Evolutionary conservation across 768 basidiomycete species (phyloP).

Genomic region (Pleurotus cornucopiae): DNA sequence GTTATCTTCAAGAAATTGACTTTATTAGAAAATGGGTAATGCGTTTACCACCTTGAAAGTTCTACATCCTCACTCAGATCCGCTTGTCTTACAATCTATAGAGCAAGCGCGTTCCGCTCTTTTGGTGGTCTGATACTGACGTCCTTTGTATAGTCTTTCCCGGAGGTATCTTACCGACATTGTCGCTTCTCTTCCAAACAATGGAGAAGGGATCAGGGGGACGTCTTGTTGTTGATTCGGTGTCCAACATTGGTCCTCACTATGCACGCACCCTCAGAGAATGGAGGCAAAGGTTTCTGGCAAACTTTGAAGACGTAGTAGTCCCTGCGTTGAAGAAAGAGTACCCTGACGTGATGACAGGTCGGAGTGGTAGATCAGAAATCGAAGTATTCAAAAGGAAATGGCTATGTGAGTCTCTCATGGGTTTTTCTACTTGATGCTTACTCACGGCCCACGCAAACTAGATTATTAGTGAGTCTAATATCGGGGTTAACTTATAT

Average conservation of each 20-base stretch:
- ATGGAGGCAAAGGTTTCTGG: conserved; percentile 63
- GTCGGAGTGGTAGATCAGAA: conserved; percentile 40
- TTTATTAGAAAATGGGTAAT: conserved; percentile 76
- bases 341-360: conserved; percentile 53
- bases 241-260: conserved; percentile 70
- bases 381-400: conserved; percentile 73
- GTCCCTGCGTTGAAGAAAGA: conserved; percentile 56
- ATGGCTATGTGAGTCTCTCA: conserved; percentile 55
- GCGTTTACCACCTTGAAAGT: background rate
- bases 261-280: conserved; percentile 79
- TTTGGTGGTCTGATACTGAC: background rate
- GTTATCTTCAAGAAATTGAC: conserved; percentile 56
- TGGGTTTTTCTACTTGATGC: background rate
- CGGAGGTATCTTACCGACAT: conserved; percentile 64
- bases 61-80: background rate
- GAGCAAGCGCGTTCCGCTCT: conserved; percentile 20
- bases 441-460: conserved; percentile 11
- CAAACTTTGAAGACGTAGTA: conserved; percentile 53
- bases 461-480: conserved; percentile 44
- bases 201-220: conserved; percentile 47
- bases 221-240: conserved; percentile 57
- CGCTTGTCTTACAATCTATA: conserved; percentile 4
- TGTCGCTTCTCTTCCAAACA: conserved; percentile 52
- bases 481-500: no score
- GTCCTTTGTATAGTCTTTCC: conserved; percentile 51